Evolutionary conservation across 441 rosid genomes (phyloP), one percentile per base, ranked within the genome.

Genomic region (Brassica hybrid): DNA sequence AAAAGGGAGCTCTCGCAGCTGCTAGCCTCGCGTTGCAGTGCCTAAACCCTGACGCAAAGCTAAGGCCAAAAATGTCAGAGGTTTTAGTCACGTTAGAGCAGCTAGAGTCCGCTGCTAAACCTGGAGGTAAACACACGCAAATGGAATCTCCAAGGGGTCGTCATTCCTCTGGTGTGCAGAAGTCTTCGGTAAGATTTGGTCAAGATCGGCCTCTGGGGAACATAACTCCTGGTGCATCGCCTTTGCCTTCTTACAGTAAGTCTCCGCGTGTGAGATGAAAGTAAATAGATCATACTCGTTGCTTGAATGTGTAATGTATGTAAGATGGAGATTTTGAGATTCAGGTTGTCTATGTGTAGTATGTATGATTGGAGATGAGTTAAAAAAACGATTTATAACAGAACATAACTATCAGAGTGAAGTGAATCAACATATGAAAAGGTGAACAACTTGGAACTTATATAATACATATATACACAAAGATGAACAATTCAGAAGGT

Each of bases 381-480:
- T n/a, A 1, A 45, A 45, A n/a, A 45, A 43, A 45, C 1, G 5
- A 45, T 45, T 45, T 45, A 45, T 45, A 30, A 12, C 52, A 13
- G 52, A 45, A 13, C 52, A 45, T 5, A 48, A n/a, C 8, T 43
- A 16, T 61, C 23, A 72, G 36, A 72, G 68, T 71, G 71, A 77
- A 77, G 32, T 66, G 32, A 66, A 67, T 58, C 58, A 72, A 78
- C 69, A 32, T 16, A 60, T 34, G 62, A 57, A 27, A 77, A 65
- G 6, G 38, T 30, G 27, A 25, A 25, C 27, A 25, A 25, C 27
- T 25, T 25, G 27, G 27, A 30, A 30, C 34, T 30, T 30, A 30
- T 30, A 30, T 30, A 30, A 30, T 30, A 30, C 34, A 30, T 30
- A 30, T 30, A 30, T 30, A 30, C 34, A 30, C 0, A 30, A 30